Base-by-base conservation (phyloP, 176 grass and related monocot species). In the Poa annua region DNA sequence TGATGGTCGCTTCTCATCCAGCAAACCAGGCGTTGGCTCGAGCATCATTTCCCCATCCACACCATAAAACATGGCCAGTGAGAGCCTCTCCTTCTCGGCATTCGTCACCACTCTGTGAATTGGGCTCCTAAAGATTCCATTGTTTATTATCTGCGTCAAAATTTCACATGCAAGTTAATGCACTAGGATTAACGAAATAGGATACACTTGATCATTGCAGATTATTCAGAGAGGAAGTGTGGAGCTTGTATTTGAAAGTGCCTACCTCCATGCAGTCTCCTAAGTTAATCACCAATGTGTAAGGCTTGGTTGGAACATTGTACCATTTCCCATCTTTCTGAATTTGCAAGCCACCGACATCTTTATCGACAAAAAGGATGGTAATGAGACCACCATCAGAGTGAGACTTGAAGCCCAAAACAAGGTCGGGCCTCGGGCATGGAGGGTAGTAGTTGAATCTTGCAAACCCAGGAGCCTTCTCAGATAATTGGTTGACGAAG, bases 141-240 rank as follows among this genome's bases (percentile, higher is more conserved):
- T 97, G 49, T 34, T 93, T 74, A 97, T 81, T 33, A 97, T 84
- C 94, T 97, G 83, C 76, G 36, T 38, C 9, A 32, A 2, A 49
- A 25, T 68, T 66, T 39, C n/a, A 69, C 66, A 41, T 41, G 0
- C 4, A 41, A 69, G 19, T 42, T 20, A 42, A 69, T 41, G 33
- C 64, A 67, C 6, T 42, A 41, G 4, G 35, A 38, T 3, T 41
- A 3, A 41, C 0, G 35, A 41, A 10, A 68, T 41, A 41, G 9
- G 34, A 41, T 41, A 41, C 39, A 41, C 35, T 2, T 5, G 35
- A 68, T 20, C 19, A 7, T 38, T 41, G 9, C 11, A 5, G 36
- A 41, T 13, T 68, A 67, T 38, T 39, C 8, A 8, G 8, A 11
- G 19, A 69, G 35, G 14, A 35, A 41, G 65, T 68, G 9, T 39